Evolutionary conservation across 2,329 filamentous ascomycete species (phyloP), one percentile per base, ranked within the genome.

Genomic region (Furcasterigmium sp.): DNA sequence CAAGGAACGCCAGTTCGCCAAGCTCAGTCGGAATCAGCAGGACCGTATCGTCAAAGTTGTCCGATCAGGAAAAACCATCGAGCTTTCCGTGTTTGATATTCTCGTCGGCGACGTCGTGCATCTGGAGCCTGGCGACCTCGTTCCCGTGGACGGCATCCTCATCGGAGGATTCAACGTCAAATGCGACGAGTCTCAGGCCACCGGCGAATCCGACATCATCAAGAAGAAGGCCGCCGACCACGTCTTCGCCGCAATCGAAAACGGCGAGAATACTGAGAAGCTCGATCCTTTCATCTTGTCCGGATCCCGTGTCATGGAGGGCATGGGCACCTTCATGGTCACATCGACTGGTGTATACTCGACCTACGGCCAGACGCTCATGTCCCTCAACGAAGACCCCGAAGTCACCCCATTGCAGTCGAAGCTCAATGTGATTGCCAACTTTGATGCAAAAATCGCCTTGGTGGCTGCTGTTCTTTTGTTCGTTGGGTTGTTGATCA

Each of bases 271-370:
- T 37, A 69, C 84, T 19, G 83, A 79, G 67, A 89, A 89, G 62
- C 75, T 89, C 63, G 86, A 91, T 51, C 85, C 85, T 0, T 88
- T 91, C 53, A 87, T 96, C 54, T 87, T 95, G 52, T 95, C 90
- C 23, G 91, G 85, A 25, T 76, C 82, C 41, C 85, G 85, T 49
- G 84, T 89, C 45, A 84, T 88, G 65, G 85, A 89, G 58, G 85
- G 85, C 36, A 78, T 88, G 8, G 85, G 85, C 11, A 87, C 82
- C 2, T 90, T 81, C 54, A 70, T 90, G 61, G 80, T 83, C 47
- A 89, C 85, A 2, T 85, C 82, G 14, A 85, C 85, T 25, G 85
- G 85, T 45, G 68, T 84, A 26, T 80, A 86, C 62, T 88, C 84
- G 23, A 84, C 82, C 36, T 87, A 87, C 60, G 85, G 85, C 58